Evolutionary conservation across 2,329 filamentous ascomycete genomes (phyloP).

Genomic region (Incumbomyces delicatus): DNA sequence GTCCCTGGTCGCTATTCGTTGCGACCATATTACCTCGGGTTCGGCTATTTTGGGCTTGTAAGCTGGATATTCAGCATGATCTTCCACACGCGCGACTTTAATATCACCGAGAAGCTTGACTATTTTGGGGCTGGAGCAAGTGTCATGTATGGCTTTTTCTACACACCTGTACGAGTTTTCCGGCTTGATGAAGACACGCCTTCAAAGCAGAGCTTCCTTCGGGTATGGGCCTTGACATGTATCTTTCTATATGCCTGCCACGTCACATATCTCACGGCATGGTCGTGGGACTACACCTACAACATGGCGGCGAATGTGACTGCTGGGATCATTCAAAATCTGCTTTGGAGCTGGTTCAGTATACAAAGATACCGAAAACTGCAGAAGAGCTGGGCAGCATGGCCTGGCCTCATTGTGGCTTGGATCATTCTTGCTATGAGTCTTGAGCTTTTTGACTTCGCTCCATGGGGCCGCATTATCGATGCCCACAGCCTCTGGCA

Average conservation of each 20-base stretch:
- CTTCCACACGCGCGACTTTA: conserved; percentile 86
- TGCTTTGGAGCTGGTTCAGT: conserved; percentile 80
- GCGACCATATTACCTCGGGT: conserved; percentile 66
- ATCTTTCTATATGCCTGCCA: conserved; percentile 62
- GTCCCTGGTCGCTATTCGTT: conserved; percentile 68
- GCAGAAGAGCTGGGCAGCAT: conserved; percentile 68
- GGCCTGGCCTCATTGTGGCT: conserved; percentile 82
- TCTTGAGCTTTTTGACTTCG: conserved; percentile 87
- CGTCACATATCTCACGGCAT: conserved; percentile 72
- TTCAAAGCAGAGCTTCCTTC: conserved; percentile 46
- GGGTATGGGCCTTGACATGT: conserved; percentile 69
- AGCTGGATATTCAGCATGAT: conserved; percentile 84
- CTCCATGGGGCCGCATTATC: conserved; percentile 68
- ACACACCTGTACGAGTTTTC: conserved; percentile 71
- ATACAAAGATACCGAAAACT: conserved; percentile 62
- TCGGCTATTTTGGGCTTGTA: conserved; percentile 70
- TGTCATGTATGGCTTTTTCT: conserved; percentile 86
- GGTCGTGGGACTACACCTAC: conserved; percentile 91
- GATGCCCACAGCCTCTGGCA: conserved; percentile 97
- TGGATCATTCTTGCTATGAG: conserved; percentile 94
- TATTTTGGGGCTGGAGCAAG: conserved; percentile 89
- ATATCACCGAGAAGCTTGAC: conserved; percentile 80
- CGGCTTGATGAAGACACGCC: conserved; percentile 57
- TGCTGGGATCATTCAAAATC: conserved; percentile 68
- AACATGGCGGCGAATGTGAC: conserved; percentile 94